phyloP scores from a whole-genome alignment of 495 filamentous ascomycete genomes.

The Xylaria flabelliformis region DNA sequence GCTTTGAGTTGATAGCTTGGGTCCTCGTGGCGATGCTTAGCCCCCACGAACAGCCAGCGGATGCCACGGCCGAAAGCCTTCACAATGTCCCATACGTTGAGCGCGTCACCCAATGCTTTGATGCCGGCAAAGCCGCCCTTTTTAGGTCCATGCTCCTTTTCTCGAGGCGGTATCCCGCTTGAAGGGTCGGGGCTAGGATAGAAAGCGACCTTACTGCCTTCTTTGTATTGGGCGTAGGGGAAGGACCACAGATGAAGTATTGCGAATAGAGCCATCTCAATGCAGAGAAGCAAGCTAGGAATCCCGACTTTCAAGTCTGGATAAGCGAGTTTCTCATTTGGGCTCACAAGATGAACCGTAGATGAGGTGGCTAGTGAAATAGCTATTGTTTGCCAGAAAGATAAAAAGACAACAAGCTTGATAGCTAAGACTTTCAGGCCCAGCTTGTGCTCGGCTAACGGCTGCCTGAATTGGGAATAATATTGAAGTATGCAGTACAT shows the following conservation, averaged over 20 bases:
- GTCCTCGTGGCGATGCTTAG: conserved; percentile 57
- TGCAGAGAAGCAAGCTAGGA: conserved; percentile 76
- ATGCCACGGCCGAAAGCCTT: conserved; percentile 79
- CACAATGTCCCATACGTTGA: conserved; percentile 85
- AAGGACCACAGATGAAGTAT: conserved; percentile 86
- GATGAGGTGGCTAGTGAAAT: conserved; percentile 72
- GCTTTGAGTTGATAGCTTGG: conserved; percentile 49
- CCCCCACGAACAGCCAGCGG: conserved; percentile 80
- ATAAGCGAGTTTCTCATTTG: conserved; percentile 65
- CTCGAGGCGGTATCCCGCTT: conserved; percentile 43
- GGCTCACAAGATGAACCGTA: conserved; percentile 63
- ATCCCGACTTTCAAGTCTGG: conserved; percentile 84
- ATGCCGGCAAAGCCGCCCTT: conserved; percentile 68
- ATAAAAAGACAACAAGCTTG: conserved; percentile 93
- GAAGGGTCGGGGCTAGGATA: conserved; percentile 44
- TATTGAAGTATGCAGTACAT: conserved; percentile 95
- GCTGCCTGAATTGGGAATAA: conserved; percentile 74
- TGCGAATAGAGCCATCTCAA: conserved; percentile 88
- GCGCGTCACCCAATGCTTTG: conserved; percentile 70
- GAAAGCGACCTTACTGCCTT: conserved; percentile 44
- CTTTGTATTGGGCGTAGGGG: conserved; percentile 70
- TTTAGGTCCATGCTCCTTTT: conserved; percentile 60
- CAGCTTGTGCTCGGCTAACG: conserved; percentile 72
- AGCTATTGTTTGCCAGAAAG: conserved; percentile 84
- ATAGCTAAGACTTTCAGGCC: conserved; percentile 88